Percentiles rank a stretch among this genome's conserved stretches.
phyloP scores from a whole-genome alignment of 768 basidiomycete species.

The Calocera cornea region DNA sequence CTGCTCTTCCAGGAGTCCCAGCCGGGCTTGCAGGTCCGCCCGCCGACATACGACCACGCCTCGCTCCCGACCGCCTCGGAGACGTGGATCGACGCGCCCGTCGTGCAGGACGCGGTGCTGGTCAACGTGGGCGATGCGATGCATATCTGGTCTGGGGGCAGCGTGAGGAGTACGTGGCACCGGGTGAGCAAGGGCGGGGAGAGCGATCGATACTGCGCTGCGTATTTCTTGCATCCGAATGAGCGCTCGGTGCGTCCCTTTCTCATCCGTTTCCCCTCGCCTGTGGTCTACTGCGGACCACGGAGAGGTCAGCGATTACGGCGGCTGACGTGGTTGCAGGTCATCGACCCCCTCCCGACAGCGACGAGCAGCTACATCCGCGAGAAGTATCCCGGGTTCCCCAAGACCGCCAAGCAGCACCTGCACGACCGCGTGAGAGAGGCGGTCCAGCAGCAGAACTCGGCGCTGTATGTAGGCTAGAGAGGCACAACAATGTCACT shows the following conservation, averaged over 20 bases:
- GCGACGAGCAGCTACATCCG: not conserved
- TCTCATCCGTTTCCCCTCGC: no score
- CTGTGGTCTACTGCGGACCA: no score
- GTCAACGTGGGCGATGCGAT: not conserved
- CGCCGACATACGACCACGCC: not conserved
- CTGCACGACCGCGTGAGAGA: not conserved
- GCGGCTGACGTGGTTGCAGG: not conserved
- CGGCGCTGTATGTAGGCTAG: not conserved
- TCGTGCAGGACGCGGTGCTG: not conserved
- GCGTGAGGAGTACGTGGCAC: not conserved
- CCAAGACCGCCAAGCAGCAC: not conserved
- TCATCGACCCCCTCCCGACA: not conserved
- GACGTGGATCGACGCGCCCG: not conserved
- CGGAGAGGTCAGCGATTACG: no score
- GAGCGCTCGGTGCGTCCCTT: not conserved
- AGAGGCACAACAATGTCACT: no score
- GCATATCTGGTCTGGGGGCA: constrained; percentile 1
- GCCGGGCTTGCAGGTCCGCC: not conserved
- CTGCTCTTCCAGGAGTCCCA: not conserved
- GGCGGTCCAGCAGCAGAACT: not conserved
- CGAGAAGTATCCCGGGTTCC: not conserved
- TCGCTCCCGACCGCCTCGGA: not conserved
- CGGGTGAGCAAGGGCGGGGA: not conserved
- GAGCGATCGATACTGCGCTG: not conserved
- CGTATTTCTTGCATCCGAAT: constrained; percentile 1